These are phyloP conservation scores for Tylopilus sp. DNA, from an alignment of 768 basidiomycete genomes.

Conservation along the genomic window DNA sequence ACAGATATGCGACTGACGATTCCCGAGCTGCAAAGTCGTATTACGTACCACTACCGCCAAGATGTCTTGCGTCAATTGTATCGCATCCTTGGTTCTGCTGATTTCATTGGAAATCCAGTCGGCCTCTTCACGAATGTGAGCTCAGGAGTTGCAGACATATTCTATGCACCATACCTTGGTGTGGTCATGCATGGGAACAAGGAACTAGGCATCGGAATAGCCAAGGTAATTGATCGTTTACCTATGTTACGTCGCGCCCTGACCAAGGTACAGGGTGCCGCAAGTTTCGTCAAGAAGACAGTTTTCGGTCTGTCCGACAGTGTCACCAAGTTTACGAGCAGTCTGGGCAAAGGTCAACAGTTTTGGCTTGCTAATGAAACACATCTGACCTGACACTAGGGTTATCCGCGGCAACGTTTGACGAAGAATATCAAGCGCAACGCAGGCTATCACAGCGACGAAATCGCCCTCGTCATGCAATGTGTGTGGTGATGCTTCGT, in stretches of 20 bases:
- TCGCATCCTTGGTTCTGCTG: conserved; percentile 95
- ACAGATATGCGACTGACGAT: conserved; percentile 89
- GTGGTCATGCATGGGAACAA: conserved; percentile 95
- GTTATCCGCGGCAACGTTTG: conserved; percentile 93
- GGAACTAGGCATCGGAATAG: conserved; percentile 91
- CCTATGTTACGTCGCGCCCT: conserved; percentile 1
- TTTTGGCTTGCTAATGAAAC: background rate
- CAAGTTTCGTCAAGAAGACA: conserved; percentile 98
- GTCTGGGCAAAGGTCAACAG: conserved; percentile 83
- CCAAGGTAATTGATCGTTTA: conserved; percentile 55
- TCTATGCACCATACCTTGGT: conserved; percentile 97
- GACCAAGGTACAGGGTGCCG: conserved; percentile 69
- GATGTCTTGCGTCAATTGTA: conserved; percentile 93
- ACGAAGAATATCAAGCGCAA: conserved; percentile 90
- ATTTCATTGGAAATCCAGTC: conserved; percentile 94
- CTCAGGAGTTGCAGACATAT: conserved; percentile 96
- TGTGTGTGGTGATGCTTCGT: conserved; percentile 45
- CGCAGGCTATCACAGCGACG: conserved; percentile 85
- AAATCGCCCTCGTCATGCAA: conserved; percentile 94
- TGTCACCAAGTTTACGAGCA: conserved; percentile 96
- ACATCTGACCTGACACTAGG: conserved; percentile 43
- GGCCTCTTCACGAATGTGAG: conserved; percentile 98
- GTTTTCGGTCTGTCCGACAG: conserved; percentile 96
- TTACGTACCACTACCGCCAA: conserved; percentile 90
- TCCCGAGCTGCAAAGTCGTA: conserved; percentile 79